Evolutionary conservation across 1,139 yeast genomes (phyloP).

Genomic region (Sugiyamaella japonica): DNA sequence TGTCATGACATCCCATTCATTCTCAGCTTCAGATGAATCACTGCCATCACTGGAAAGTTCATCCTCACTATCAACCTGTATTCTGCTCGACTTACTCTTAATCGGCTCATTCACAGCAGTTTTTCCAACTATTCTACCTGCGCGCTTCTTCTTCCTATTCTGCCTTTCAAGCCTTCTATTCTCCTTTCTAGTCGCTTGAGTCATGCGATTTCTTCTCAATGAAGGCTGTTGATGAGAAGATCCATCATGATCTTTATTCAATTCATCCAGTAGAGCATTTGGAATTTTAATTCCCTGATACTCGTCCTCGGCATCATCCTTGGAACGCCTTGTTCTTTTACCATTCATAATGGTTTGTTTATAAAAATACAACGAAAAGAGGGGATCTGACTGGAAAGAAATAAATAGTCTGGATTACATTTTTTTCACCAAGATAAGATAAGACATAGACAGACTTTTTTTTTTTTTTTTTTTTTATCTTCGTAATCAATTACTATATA

Average conservation of each 20-base stretch:
- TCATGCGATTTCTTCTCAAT: slow-evolving; percentile 37
- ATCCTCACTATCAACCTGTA: slow-evolving; percentile 31
- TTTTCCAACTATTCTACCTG: slow-evolving; percentile 7
- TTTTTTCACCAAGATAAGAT: slow-evolving; percentile 9
- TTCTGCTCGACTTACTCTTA: background rate
- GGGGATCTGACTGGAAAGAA: background rate
- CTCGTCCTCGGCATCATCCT: slow-evolving; percentile 10
- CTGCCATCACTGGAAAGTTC: slow-evolving; percentile 33
- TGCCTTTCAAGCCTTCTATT: slow-evolving; percentile 57
- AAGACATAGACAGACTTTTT: too few species aligned
- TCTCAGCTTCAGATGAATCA: slow-evolving; percentile 30
- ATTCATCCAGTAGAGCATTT: slow-evolving; percentile 62
- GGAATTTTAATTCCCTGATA: slow-evolving; percentile 54
- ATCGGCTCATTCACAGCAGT: background rate
- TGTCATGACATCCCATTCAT: slow-evolving; percentile 3
- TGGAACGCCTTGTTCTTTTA: background rate
- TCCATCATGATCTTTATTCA: slow-evolving; percentile 52
- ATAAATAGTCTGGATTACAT: background rate
- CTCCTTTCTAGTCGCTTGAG: slow-evolving; percentile 52
- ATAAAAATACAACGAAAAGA: background rate
- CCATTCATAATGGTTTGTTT: background rate
- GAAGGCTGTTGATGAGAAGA: slow-evolving; percentile 20
- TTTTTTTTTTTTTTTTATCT: too few species aligned
- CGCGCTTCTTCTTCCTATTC: slow-evolving; percentile 44
- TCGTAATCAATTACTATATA: too few species aligned